Conservation (phyloP, 768 basidiomycete species). For the Russula earlei region DNA sequence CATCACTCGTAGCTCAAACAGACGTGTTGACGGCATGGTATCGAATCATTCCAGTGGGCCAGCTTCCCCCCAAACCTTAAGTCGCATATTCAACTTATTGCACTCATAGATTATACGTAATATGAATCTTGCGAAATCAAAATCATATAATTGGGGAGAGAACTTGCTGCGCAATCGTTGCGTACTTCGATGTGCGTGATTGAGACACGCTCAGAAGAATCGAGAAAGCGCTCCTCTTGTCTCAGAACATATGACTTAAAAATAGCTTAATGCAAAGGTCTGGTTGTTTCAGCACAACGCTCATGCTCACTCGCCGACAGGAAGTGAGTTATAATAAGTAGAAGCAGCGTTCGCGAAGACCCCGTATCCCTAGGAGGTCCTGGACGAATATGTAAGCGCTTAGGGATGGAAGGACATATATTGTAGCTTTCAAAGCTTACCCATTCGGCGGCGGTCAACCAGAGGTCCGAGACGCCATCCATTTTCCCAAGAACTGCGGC, state of each 20-base stretch:
- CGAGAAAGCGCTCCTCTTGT: background rate
- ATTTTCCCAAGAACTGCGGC: slow-evolving; percentile 85
- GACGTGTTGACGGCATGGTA: background rate
- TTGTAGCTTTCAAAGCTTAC: slow-evolving; percentile 33
- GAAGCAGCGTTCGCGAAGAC: slow-evolving; percentile 74
- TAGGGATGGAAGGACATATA: background rate
- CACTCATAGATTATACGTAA: background rate
- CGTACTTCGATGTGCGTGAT: background rate
- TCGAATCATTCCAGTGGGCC: background rate
- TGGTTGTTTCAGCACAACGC: background rate
- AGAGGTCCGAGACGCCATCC: slow-evolving; percentile 82
- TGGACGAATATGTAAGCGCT: slow-evolving; percentile 25
- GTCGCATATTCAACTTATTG: background rate
- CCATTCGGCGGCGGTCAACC: slow-evolving; percentile 86
- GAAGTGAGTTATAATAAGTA: no score
- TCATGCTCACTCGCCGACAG: no score
- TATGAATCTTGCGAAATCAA: background rate
- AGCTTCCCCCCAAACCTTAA: background rate
- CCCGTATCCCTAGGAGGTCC: slow-evolving; percentile 74
- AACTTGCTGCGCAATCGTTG: background rate
- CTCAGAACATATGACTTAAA: background rate
- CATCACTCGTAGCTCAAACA: background rate
- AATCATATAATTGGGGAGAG: background rate
- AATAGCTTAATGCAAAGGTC: background rate
- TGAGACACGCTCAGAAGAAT: background rate